phyloP scores from a whole-genome alignment of 805 yeast genomes.

The Wickerhamiella allomyrinae region DNA sequence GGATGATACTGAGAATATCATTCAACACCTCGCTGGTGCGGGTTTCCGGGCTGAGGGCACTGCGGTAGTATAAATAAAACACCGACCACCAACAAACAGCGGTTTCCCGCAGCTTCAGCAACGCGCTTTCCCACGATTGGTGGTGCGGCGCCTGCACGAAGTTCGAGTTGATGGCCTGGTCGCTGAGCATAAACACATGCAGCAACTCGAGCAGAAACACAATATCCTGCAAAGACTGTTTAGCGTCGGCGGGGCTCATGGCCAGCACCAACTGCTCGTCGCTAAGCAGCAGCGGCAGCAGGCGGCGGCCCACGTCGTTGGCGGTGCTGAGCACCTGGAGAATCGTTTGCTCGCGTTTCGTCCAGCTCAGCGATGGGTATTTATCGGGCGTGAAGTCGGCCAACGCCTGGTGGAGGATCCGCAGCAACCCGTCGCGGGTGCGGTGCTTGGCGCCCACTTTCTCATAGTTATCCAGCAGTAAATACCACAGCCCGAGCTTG shows the following conservation, averaged over 20 bases:
- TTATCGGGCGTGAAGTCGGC: conserved; percentile 24
- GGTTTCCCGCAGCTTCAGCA: conserved; percentile 21
- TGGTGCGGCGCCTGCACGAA: conserved; percentile 21
- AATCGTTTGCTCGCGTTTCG: conserved; percentile 31
- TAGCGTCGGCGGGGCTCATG: conserved; percentile 6
- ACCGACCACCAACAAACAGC: conserved; percentile 25
- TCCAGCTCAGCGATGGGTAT: conserved; percentile 17
- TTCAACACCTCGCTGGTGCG: conserved; percentile 20
- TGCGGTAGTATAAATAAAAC: conserved; percentile 27
- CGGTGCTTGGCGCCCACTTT: conserved; percentile 27
- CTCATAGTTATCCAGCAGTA: conserved; percentile 45
- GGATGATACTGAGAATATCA: conserved; percentile 46
- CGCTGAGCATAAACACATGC: conserved; percentile 25
- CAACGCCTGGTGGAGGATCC: conserved; percentile 34
- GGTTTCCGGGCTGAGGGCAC: conserved; percentile 14
- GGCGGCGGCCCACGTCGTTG: conserved; percentile 33
- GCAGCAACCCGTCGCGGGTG: conserved; percentile 35
- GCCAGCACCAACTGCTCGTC: conserved; percentile 11
- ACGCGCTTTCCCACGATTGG: conserved; percentile 22
- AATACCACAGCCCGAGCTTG: conserved; percentile 60
- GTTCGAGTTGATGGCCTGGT: conserved; percentile 24
- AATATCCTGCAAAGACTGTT: conserved; percentile 10
- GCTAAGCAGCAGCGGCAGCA: conserved; percentile 16
- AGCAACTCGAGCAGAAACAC: conserved; percentile 23
- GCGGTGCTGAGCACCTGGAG: conserved; percentile 39